Evolutionary conservation across 768 basidiomycete genomes (phyloP), one percentile per base, ranked within the genome.

Genomic region (Lactarius sanguifluus): DNA sequence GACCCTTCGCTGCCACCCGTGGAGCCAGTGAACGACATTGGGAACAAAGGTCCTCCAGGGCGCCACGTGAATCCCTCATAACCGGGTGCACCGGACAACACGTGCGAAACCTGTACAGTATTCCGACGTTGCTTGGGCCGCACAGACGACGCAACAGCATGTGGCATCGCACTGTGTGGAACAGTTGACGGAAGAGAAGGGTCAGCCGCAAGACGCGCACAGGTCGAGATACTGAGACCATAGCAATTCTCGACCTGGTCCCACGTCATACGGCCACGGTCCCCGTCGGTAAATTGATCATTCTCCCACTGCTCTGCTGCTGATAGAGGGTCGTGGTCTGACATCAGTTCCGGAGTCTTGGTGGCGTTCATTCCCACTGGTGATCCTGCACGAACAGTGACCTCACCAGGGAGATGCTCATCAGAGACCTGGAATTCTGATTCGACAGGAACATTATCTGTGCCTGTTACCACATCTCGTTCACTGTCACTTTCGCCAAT

Each of bases 41-140:
- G 68, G 41, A 71, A 71, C 13, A 71, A 62, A 8, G 70, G 70
- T 4, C 70, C 70, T 23, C 70, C 70, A 15, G 70, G 70, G 13
- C 70, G 64, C 70, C 70, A 71, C 40, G 68, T 62, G 62, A 69
- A 71, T 1, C 70, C 70, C 52, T 38, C 68, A 52, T 71, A 66
- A 20, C 70, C 70, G 23, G 70, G 70, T 28, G 70, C 68, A 59
- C 70, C 70, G 12, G 70, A 71, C 50, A 71, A 45, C 25, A 71
- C 62, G 62, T 71, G 70, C 45, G 70, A 66, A 61, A 71, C 70
- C 56, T 69, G 62, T 23, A 66, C 64, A 10, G 65, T 61, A 40
- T 64, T 64, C n/a, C 64, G 64, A 18, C 62, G 67, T 20, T 64
- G 66, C 58, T 25, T 67, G 57, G 64, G 63, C 62, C 59, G 63